Conservation (phyloP, 495 filamentous ascomycete species). For the Aspergillus avenaceus region DNA sequence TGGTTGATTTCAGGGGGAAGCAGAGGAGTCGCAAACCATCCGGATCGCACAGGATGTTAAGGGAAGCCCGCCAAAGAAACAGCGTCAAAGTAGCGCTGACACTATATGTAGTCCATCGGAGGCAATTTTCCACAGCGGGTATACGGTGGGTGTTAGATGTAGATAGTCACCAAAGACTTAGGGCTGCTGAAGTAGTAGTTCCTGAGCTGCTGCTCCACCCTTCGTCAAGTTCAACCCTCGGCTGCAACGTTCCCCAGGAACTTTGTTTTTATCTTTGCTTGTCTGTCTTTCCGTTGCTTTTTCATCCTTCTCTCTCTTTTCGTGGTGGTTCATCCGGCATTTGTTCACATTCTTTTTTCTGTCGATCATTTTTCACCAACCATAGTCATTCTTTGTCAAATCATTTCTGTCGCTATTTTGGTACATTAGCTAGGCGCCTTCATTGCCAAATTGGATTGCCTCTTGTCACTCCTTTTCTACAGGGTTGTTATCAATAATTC, state of each 20-base stretch:
- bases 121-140: not conserved
- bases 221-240: not conserved
- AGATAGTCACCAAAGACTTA: not conserved
- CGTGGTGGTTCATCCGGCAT: not conserved
- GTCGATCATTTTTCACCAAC: not conserved
- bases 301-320: not conserved
- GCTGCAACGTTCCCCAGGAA: slow-evolving; percentile 3
- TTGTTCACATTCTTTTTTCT: not conserved
- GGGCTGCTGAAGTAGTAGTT: not conserved
- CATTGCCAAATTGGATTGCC: no score
- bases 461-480: not conserved
- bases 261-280: not conserved
- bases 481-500: no score
- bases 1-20: no score
- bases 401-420: no score
- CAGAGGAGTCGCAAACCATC: no score
- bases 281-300: not conserved
- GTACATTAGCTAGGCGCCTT: no score
- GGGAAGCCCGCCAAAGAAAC: no score
- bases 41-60: no score
- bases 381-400: not conserved
- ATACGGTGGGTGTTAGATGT: not conserved
- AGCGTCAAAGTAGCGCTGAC: no score
- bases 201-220: not conserved
- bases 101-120: not conserved